Base-by-base conservation (phyloP, 2,329 filamentous ascomycete species). In the Monilinia vaccinii-corymbosi region DNA sequence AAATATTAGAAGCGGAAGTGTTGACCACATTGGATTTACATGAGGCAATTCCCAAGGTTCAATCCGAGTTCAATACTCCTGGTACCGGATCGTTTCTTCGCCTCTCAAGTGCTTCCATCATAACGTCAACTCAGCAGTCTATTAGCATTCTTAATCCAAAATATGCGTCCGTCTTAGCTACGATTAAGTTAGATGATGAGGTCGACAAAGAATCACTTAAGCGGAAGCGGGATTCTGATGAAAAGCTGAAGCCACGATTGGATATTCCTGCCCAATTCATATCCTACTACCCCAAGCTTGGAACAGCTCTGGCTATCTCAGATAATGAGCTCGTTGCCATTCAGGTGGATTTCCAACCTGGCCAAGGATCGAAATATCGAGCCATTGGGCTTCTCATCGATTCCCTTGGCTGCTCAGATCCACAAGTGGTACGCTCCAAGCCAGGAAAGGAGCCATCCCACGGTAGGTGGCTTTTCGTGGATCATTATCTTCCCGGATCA, bases 121-220 rank as follows among this genome's bases (percentile, higher is more conserved):
- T 92, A 48, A 79, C 83, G 1, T 77, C 82, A n/a, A 84, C 84
- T 0, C 67, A 77, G 0, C 73, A 77, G 11, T 77, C 78, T 0
- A 79, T 88, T 45, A 78, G 76, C 46, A 76, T 89, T 16, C 88
- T 87, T 70, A 90, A 91, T 71, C 82, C 86, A 38, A 82, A 85
- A 61, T 91, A 85, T 70, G 81, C 75, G 56, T 79, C 80, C 7
- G 64, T 77, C 4, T 74, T 81, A 63, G 75, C 75, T 1, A 72
- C 74, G 8, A 63, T 77, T 18, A 65, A 73, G 6, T 62, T 79
- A 14, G 63, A 53, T n/a, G 55, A 49, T 32, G 40, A 44, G 18
- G 36, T 42, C 14, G 51, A 48, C 21, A 56, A 62, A 21, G 63
- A 66, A 9, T 64, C 65, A 9, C 60, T 65, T 13, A 56, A 50